Evolutionary conservation across 192 early-diverging fungal species (phyloP).

Genomic region (Coemansia sp.): DNA sequence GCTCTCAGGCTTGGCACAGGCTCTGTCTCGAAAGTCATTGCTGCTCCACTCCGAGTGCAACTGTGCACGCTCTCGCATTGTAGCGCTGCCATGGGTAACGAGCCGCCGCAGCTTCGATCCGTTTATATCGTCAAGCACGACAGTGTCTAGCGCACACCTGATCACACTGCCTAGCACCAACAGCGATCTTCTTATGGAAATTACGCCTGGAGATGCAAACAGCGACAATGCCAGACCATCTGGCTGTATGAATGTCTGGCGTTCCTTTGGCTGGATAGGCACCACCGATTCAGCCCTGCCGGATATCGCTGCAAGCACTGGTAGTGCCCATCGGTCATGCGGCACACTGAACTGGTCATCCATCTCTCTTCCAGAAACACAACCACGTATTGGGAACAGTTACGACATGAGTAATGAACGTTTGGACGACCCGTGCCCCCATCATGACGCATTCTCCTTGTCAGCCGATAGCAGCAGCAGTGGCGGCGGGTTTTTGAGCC

Average conservation of each 20-base stretch:
- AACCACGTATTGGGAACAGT: background rate
- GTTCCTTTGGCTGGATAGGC: constrained; percentile 3
- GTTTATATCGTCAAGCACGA: constrained; percentile 22
- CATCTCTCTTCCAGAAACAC: constrained; percentile 21
- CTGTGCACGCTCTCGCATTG: constrained; percentile 21
- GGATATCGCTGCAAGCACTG: background rate
- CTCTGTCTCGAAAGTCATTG: constrained; percentile 17
- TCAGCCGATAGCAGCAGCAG: background rate
- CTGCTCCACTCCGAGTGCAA: constrained; percentile 28
- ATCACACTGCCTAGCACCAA: constrained; percentile 19
- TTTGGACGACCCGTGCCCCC: background rate
- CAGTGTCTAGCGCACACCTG: constrained; percentile 10
- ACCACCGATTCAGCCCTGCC: background rate
- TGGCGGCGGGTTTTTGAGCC: background rate
- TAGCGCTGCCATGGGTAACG: constrained; percentile 35
- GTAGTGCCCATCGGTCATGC: background rate
- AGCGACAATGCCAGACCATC: background rate
- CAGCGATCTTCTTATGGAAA: background rate
- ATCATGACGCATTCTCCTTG: background rate
- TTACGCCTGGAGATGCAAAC: background rate
- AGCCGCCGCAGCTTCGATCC: constrained; percentile 25
- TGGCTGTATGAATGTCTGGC: background rate
- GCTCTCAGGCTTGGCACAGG: constrained; percentile 31
- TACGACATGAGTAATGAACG: background rate
- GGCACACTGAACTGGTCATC: constrained; percentile 16